These are phyloP conservation scores for Asterophora parasitica DNA, from an alignment of 768 basidiomycete genomes.

Conservation along the genomic window DNA sequence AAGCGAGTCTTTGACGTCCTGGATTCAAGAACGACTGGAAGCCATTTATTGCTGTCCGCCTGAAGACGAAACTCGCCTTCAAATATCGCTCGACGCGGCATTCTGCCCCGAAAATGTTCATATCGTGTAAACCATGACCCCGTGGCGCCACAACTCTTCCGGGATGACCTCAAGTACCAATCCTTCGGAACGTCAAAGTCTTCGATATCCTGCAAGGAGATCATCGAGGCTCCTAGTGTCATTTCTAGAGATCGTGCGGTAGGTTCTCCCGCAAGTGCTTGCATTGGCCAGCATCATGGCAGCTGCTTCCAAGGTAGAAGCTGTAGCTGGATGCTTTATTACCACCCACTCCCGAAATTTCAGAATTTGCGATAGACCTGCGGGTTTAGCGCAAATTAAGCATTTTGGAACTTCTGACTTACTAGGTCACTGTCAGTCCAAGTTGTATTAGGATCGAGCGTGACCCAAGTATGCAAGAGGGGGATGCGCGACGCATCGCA, in stretches of 20 bases:
- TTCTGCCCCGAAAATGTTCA: slow-evolving; percentile 29
- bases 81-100: slow-evolving; percentile 19
- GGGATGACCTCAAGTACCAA: slow-evolving; percentile 19
- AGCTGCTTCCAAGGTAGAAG: slow-evolving; percentile 20
- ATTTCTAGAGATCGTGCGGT: slow-evolving; percentile 1
- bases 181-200: slow-evolving; percentile 17
- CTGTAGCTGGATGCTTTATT: slow-evolving; percentile 36
- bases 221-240: slow-evolving; percentile 25
- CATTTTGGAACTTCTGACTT: slow-evolving; percentile 19
- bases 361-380: slow-evolving; percentile 34
- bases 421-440: too few relatives aligned
- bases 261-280: neutral
- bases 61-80: slow-evolving; percentile 8
- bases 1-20: slow-evolving; percentile 14
- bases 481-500: slow-evolving; percentile 23
- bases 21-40: slow-evolving; percentile 26
- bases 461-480: slow-evolving; percentile 11
- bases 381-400: slow-evolving; percentile 39
- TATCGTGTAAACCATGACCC: slow-evolving; percentile 28
- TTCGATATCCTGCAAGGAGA: slow-evolving; percentile 30
- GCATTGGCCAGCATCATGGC: neutral
- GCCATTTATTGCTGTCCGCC: slow-evolving; percentile 20
- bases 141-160: slow-evolving; percentile 22
- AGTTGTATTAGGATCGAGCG: slow-evolving; percentile 21
- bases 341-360: slow-evolving; percentile 36